These are phyloP conservation scores for Dactylis glomerata DNA, from an alignment of 176 grass and related monocot species.

Conservation along the genomic window DNA sequence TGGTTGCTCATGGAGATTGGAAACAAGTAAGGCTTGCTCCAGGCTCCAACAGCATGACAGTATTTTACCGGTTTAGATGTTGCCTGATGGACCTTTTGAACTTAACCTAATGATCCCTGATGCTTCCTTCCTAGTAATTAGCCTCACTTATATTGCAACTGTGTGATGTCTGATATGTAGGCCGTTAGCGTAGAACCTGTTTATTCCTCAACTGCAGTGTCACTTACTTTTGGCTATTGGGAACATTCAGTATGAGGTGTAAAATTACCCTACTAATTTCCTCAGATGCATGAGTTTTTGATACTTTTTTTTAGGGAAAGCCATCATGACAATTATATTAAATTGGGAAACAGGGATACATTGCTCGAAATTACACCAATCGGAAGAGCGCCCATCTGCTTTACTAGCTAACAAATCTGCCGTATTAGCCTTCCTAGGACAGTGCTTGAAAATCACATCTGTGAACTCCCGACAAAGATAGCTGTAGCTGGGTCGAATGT, in stretches of 20 bases:
- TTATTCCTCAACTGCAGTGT: not conserved
- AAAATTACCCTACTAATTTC: not conserved
- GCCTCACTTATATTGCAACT: not conserved
- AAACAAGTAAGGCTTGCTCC: not conserved
- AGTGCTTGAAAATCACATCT: too few species aligned
- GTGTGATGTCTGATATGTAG: not conserved
- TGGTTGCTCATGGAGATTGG: constrained; percentile 26
- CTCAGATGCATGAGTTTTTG: not conserved
- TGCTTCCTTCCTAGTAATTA: not conserved
- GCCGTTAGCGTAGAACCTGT: not conserved
- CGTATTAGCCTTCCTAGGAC: too few species aligned
- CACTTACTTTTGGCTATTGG: not conserved
- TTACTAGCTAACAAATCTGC: too few species aligned
- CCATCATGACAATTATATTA: too few species aligned
- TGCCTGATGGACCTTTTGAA: not conserved
- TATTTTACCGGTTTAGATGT: not conserved
- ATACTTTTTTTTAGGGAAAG: too few species aligned
- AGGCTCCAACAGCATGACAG: not conserved
- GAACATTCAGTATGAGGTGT: not conserved
- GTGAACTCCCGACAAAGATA: too few species aligned
- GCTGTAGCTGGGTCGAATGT: too few species aligned
- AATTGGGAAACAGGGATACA: too few species aligned
- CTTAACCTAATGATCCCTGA: not conserved
- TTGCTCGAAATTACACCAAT: too few species aligned
- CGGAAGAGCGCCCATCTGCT: too few species aligned